These are phyloP conservation scores for Nakazawaea sp. DNA, from an alignment of 805 yeast species.

Conservation along the genomic window DNA sequence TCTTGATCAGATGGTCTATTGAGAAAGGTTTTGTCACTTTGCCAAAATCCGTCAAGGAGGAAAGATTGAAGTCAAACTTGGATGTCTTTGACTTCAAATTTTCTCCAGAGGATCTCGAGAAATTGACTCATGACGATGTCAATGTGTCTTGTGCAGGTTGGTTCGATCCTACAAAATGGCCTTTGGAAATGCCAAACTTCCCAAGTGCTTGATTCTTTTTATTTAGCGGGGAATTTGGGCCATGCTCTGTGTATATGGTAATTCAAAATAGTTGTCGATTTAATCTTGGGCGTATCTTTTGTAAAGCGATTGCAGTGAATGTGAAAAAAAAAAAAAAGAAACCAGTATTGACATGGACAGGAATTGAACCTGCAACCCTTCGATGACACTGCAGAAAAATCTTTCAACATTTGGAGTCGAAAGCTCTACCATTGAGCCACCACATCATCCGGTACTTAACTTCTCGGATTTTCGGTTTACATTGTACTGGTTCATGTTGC, in stretches of 20 bases:
- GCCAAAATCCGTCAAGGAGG: constrained; percentile 53
- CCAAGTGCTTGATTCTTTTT: no score
- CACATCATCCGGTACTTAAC: constrained; percentile 36
- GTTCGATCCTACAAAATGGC: no score
- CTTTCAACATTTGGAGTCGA: constrained; percentile 53
- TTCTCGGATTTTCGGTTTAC: no score
- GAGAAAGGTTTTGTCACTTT: constrained; percentile 67
- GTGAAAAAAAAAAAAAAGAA: constrained; percentile 17
- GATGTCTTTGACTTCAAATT: constrained; percentile 46
- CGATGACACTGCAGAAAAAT: constrained; percentile 38
- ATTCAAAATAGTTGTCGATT: no score
- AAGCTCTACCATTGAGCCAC: constrained; percentile 80
- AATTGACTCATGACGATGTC: no score
- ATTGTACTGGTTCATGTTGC: no score
- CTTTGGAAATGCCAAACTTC: no score
- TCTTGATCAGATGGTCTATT: constrained; percentile 66
- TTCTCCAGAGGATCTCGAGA: constrained; percentile 32
- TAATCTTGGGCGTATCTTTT: no score
- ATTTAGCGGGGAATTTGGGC: no score
- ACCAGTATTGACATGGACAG: constrained; percentile 64
- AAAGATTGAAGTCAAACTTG: constrained; percentile 49
- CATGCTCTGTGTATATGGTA: no score
- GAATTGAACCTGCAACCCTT: constrained; percentile 86
- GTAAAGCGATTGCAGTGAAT: neutral
- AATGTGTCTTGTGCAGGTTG: no score